Evolutionary conservation across 768 basidiomycete genomes (phyloP), one percentile per base, ranked within the genome.

Genomic region (Dacryopinax spathularia): DNA sequence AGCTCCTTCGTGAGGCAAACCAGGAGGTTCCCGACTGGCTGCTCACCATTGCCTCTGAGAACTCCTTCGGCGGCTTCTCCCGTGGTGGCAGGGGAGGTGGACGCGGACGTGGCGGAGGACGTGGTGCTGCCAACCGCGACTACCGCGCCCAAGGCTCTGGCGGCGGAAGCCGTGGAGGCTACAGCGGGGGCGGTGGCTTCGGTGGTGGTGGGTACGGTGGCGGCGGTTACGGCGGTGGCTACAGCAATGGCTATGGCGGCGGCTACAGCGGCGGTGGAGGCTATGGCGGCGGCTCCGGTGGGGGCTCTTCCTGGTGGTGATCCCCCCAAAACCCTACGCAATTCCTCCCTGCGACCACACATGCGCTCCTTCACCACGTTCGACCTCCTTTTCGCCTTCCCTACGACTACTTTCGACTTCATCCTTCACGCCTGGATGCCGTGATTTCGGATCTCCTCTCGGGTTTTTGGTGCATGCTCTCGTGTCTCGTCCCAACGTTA

Each of bases 1-100:
- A 97, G 73, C 82, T 99, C 2, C 82, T 99, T 25, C 84, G 89
- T 61, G 95, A 99, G 76, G 94, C 95, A 60, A 94, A 97, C 74
- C 93, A 96, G 73, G 92, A 95, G 60, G 88, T 93, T 64, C 96
- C 96, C 0, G 62, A 72, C 1, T 99, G 94, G 93, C 79, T 99
- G 62, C 89, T 93, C 72, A 84, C 86, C 12, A 85, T 97, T 65
- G 84, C 86, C 3, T 82, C 86, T 63, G 94, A 97, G 75, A 79
- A 82, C 33, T 81, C 87, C 62, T 91, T 89, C 72, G 86, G 86
- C 37, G 75, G 79, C 33, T 76, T 79, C 60, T 71, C 69, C n/a
- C 65, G 76, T 36, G 72, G 76, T 27, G 75, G 75, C 69, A 70
- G 82, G n/a, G 76, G 80, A 12, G 78, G 81, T 36, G 76, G 81